Percentiles rank a stretch among this genome's conserved stretches.
Conservation (phyloP, 2,329 filamentous ascomycete species). For the Exutisphaerella laricina region DNA sequence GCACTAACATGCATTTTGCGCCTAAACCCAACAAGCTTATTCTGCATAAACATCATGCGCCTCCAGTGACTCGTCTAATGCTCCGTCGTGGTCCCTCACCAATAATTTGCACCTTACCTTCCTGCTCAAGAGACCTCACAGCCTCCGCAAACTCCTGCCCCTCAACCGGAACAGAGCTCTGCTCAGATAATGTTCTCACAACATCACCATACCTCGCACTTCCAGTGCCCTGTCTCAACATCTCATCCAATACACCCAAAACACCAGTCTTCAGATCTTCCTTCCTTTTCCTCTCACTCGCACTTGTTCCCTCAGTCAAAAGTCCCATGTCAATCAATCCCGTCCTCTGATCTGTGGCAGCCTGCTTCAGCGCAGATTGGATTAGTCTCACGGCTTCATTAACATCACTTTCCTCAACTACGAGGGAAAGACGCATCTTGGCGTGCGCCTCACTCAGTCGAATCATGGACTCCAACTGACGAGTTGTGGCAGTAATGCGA, state of each 20-base stretch:
- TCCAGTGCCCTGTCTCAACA: slow-evolving; percentile 58
- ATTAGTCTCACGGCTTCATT: slow-evolving; percentile 88
- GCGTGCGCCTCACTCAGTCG: slow-evolving; percentile 93
- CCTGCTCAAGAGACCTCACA: slow-evolving; percentile 72
- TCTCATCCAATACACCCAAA: slow-evolving; percentile 69
- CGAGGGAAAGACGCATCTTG: slow-evolving; percentile 81
- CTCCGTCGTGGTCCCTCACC: slow-evolving; percentile 81
- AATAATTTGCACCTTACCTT: slow-evolving; percentile 71
- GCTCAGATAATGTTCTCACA: slow-evolving; percentile 64
- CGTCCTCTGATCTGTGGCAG: slow-evolving; percentile 85
- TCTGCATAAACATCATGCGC: slow-evolving; percentile 23
- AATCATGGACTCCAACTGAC: slow-evolving; percentile 98
- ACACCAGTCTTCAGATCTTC: slow-evolving; percentile 80
- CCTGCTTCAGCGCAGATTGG: slow-evolving; percentile 88
- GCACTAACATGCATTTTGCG: too few relatives aligned
- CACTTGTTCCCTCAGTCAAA: slow-evolving; percentile 87
- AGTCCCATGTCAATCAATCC: slow-evolving; percentile 96
- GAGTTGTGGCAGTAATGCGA: slow-evolving; percentile 93
- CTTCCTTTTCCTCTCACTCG: slow-evolving; percentile 75
- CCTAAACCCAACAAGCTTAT: too few relatives aligned
- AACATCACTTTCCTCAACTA: slow-evolving; percentile 77
- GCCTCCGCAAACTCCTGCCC: slow-evolving; percentile 75
- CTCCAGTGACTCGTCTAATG: slow-evolving; percentile 67
- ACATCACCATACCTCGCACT: slow-evolving; percentile 75
- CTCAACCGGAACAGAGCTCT: slow-evolving; percentile 64